Evolutionary conservation across 2,329 filamentous ascomycete species (phyloP).

Genomic region (Alternaria sp.): DNA sequence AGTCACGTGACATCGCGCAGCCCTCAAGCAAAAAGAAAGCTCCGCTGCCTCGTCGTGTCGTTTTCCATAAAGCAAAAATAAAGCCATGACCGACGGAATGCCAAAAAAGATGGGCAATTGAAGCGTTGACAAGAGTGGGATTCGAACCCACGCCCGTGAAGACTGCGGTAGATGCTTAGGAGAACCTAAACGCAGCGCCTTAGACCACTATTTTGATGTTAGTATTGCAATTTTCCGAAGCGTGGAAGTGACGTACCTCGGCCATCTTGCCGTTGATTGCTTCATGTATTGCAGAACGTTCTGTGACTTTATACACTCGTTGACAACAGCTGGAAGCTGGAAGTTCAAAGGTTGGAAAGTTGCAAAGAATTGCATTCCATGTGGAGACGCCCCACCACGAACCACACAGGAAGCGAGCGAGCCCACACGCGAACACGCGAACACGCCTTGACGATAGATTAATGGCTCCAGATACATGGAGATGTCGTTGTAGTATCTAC

Average conservation of each 20-base stretch:
- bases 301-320: accelerated
- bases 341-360: background rate
- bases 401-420: background rate
- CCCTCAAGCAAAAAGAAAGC: too few relatives aligned
- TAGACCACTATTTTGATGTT: constrained; percentile 11
- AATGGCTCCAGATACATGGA: background rate
- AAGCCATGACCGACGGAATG: too few relatives aligned
- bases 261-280: background rate
- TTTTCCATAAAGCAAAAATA: too few relatives aligned
- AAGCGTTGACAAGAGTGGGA: constrained; percentile 30
- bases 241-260: too few relatives aligned
- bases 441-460: background rate
- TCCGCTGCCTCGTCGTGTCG: too few relatives aligned
- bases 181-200: constrained; percentile 44
- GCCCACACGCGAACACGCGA: background rate
- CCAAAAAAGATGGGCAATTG: too few relatives aligned
- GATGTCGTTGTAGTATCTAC: background rate
- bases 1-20: too few relatives aligned
- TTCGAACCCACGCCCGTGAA: constrained; percentile 36
- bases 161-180: constrained; percentile 34
- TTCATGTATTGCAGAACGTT: background rate
- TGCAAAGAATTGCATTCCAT: constrained; percentile 4
- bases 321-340: background rate
- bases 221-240: too few relatives aligned
- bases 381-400: background rate